Evolutionary conservation across 140 eudicot genomes (phyloP), one percentile per base, ranked within the genome.

Genomic region (Erigeron philadelphicus): DNA sequence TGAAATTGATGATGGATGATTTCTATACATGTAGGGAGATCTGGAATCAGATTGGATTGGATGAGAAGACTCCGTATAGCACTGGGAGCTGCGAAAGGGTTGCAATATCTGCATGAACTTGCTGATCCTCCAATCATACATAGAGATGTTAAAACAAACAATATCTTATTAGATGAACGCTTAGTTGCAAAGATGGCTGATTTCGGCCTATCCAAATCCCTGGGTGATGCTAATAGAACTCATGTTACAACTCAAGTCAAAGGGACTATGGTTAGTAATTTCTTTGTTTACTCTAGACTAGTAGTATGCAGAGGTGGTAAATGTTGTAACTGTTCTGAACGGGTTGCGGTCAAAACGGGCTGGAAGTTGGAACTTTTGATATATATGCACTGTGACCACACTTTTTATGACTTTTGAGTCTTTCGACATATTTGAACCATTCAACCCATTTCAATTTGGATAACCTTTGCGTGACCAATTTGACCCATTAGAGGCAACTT

Each of bases 191-290:
- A 88, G 77, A 95, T 92, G 67, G 98, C 98, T 47, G 96, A 92
- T 81, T 92, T 88, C 19, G 96, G 98, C 16, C 87, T 92, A 49
- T 88, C 91, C 50, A 91, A 84, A 85, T 75, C 80, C 2, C 12
- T 82, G 42, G 85, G 79, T n/a, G 90, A 88, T 42, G 45, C 79
- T 13, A 80, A 81, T 50, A 83, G 74, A 73, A 82, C 85, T 64
- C 90, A 88, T 72, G 77, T 91, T 56, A 91, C 95, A 6, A 88
- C 97, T 72, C 97, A 91, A 82, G 96, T 91, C 46, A 90, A 90
- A 80, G 97, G 97, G 35, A 90, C 97, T 65, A 82, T 90, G 97
- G 97, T 90, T 1, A 78, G 94, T 78, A 56, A 16, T 44, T 52
- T 44, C 42, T 16, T 21, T n/a, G 46, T 75, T 56, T 64, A 17